Evolutionary conservation across 1,284 basidiomycete genomes (phyloP), one percentile per base, ranked within the genome.

Genomic region (Trametes hirsuta): DNA sequence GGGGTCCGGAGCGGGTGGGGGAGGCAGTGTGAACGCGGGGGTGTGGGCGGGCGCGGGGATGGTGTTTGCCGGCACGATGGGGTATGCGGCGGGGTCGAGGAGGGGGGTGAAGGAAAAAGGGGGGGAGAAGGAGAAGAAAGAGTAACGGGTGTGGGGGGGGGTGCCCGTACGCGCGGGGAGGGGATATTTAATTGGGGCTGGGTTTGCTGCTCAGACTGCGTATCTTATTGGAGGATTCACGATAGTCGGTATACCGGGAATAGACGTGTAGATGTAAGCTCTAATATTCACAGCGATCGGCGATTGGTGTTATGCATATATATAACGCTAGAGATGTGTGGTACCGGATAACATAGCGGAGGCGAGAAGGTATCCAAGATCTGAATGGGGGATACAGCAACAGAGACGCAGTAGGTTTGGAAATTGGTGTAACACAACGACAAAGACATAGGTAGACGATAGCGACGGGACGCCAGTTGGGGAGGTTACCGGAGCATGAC

Each of bases 21-120:
- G 24, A 12, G 14, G 14, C 21, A 53, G 42, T 37, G 50, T 61
- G 30, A 25, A 55, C 36, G 47, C 47, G 50, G 71, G 65, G 34
- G 74, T 63, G 59, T 90, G 88, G 86, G 70, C 67, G 11, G 91
- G 91, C 1, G 88, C 90, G 0, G 77, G 71, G 15, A 71, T 90
- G 57, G 92, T 95, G 10, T 77, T 93, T 59, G 59, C 84, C 4
- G 92, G 93, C 3, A 94, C 91, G 0, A 67, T 94, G 24, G 83
- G 80, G 3, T 95, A 95, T 74, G 82, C 88, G 6, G 58, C 44
- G 21, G 63, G 61, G 36, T 65, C 61, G 53, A 41, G 63, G 35
- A 30, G 35, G 37, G 37, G 21, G 50, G 55, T 15, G 39, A 47
- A 10, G 35, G 57, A 45, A 42, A 66, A 64, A 62, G 42, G n/a